Base-by-base conservation (phyloP, 1,284 basidiomycete species). In the Apiotrichum siamense region DNA sequence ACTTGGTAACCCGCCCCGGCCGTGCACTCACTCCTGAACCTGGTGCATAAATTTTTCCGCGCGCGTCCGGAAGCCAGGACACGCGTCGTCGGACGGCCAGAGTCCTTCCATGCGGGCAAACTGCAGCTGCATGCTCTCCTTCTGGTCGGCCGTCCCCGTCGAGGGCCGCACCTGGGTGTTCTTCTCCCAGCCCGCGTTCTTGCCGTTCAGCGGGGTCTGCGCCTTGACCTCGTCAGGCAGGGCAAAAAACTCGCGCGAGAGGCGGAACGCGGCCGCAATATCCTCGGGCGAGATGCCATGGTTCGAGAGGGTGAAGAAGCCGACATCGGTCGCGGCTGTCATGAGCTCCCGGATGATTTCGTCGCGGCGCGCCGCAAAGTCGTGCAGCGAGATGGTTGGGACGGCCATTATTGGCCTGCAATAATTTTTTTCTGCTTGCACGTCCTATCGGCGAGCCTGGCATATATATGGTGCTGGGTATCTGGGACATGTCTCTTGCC, bases 21-120 rank as follows among this genome's bases (percentile, higher is more conserved):
- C n/a, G n/a, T n/a, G n/a, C n/a, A 57, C 60, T 48, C 41, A 65
- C 62, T 48, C 50, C 46, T 61, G 56, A 4, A 66, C 50, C 37
- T 61, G 55, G 9, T 47, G 32, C 64, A 66, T 66, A 47, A 66
- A 64, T 33, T 32, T 45, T 44, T 63, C 61, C 18, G 59, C 57
- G 18, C 38, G 23, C 4, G 24, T 24, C 27, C 50, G 33, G 49
- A 64, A 66, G 3, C 43, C 61, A 12, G 36, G 31, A 7, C 60
- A 24, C 42, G 64, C 58, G 25, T 58, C 53, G 20, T 64, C 57
- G 4, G 43, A 9, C 5, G 64, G 64, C 64, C 64, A 66, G 13
- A 66, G 50, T 2, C 64, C 64, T 20, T 66, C 64, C 64, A 66
- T 66, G 12, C 64, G 50, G 7, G 62, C 56, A 44, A 66, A 66